phyloP scores from a whole-genome alignment of 1,284 basidiomycete species.

The Ustilago hordei region DNA sequence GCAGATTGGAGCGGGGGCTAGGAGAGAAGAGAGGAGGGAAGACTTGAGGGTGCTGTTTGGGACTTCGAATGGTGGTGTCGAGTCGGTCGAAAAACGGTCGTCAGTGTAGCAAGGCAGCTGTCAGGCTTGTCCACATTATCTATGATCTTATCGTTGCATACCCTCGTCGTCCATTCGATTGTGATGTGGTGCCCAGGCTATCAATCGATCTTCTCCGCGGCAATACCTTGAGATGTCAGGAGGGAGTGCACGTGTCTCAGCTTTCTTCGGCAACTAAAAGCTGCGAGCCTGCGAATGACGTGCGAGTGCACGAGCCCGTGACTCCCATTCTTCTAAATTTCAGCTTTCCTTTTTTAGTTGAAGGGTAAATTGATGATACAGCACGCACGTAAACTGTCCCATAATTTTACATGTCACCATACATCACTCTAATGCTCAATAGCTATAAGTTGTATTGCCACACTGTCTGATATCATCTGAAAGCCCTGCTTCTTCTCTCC shows the following conservation, averaged over 20 bases:
- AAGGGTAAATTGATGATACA: no score
- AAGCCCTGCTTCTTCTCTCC: no score
- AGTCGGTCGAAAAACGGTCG: constrained; percentile 18
- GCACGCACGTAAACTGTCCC: no score
- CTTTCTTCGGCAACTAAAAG: background rate
- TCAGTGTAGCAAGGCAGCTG: background rate
- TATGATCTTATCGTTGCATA: background rate
- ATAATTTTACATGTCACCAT: no score
- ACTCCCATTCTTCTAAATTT: constrained; percentile 1
- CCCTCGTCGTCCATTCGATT: background rate
- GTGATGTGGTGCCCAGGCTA: background rate
- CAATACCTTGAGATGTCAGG: background rate
- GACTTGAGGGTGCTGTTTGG: constrained; percentile 60
- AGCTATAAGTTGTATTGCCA: no score
- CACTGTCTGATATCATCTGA: no score
- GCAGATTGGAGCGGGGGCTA: constrained; percentile 19
- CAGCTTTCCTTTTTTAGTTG: background rate
- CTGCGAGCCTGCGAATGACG: background rate
- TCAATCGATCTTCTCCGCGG: background rate
- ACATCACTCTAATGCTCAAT: no score
- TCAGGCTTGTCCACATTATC: background rate
- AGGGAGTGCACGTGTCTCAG: background rate
- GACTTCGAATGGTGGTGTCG: constrained; percentile 27
- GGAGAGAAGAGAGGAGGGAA: constrained; percentile 46
- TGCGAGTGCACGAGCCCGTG: constrained; percentile 2